Evolutionary conservation across 768 basidiomycete species (phyloP).

Genomic region (Tricholoma hemisulphureum): DNA sequence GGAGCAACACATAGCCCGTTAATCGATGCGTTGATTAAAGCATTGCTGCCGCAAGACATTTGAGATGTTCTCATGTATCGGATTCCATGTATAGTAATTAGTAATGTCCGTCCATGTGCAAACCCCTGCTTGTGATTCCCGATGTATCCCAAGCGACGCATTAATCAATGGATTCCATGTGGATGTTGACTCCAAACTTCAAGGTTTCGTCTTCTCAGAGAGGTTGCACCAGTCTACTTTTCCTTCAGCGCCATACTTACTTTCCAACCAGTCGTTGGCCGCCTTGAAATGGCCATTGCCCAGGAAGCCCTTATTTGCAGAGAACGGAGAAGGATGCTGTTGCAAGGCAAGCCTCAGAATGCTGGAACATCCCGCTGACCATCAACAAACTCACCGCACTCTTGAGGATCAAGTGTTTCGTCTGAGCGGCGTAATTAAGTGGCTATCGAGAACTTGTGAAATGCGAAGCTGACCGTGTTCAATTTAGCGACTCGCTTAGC

Average conservation of each 20-base stretch:
- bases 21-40: too few relatives aligned
- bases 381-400: slow-evolving; percentile 58
- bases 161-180: slow-evolving; percentile 10
- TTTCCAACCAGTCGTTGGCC: slow-evolving; percentile 84
- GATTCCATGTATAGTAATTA: neutral
- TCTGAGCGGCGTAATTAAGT: slow-evolving; percentile 37
- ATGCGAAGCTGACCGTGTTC: slow-evolving; percentile 51
- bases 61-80: neutral
- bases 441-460: neutral
- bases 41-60: neutral
- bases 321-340: slow-evolving; percentile 83
- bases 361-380: neutral
- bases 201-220: slow-evolving; percentile 16
- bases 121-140: neutral
- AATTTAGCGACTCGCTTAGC: slow-evolving; percentile 78
- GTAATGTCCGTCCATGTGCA: neutral
- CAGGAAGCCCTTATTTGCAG: slow-evolving; percentile 77
- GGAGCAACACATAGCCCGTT: too few relatives aligned
- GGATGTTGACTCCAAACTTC: slow-evolving; percentile 6
- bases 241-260: slow-evolving; percentile 70
- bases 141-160: neutral
- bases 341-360: slow-evolving; percentile 18
- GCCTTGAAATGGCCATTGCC: slow-evolving; percentile 87
- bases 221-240: slow-evolving; percentile 70
- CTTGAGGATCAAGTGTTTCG: slow-evolving; percentile 75